Conservation (phyloP, 2,329 filamentous ascomycete genomes). For the Sarocladium strictum region DNA sequence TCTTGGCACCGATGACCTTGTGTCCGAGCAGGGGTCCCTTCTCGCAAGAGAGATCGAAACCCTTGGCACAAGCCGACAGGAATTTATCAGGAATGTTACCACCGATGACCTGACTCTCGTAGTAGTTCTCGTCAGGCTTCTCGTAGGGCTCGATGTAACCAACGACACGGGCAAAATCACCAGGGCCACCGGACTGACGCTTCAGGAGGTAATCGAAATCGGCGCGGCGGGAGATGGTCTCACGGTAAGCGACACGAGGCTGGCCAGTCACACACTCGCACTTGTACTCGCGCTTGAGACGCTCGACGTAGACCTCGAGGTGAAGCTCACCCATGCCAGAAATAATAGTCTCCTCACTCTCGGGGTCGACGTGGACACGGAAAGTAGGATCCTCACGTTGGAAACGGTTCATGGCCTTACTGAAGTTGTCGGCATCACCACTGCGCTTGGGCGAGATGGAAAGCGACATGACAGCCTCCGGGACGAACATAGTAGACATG, state of each 20-base stretch:
- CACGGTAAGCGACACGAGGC: constrained; percentile 93
- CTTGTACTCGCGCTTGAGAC: constrained; percentile 92
- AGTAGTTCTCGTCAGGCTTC: constrained; percentile 66
- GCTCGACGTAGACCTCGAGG: constrained; percentile 94
- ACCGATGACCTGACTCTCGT: constrained; percentile 82
- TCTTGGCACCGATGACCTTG: constrained; percentile 79
- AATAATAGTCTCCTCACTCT: constrained; percentile 95
- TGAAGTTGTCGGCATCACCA: constrained; percentile 90
- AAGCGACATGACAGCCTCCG: constrained; percentile 94
- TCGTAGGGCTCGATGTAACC: constrained; percentile 87
- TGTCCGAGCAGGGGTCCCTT: constrained; percentile 91
- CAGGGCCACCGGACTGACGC: constrained; percentile 92
- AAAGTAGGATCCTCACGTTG: constrained; percentile 98
- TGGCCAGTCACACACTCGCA: constrained; percentile 95
- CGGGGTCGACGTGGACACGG: constrained; percentile 83
- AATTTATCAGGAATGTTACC: constrained; percentile 95
- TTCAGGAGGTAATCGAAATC: constrained; percentile 91
- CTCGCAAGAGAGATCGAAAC: constrained; percentile 75
- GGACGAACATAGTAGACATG: constrained; percentile 98
- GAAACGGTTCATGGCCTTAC: constrained; percentile 98
- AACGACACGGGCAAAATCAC: constrained; percentile 88
- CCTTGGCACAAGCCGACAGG: constrained; percentile 89
- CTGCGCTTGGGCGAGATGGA: constrained; percentile 92
- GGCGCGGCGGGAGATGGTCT: constrained; percentile 76
- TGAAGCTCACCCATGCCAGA: constrained; percentile 98